Evolutionary conservation across 257 asterid species (phyloP), one percentile per base, ranked within the genome.

Genomic region (Echium plantagineum): DNA sequence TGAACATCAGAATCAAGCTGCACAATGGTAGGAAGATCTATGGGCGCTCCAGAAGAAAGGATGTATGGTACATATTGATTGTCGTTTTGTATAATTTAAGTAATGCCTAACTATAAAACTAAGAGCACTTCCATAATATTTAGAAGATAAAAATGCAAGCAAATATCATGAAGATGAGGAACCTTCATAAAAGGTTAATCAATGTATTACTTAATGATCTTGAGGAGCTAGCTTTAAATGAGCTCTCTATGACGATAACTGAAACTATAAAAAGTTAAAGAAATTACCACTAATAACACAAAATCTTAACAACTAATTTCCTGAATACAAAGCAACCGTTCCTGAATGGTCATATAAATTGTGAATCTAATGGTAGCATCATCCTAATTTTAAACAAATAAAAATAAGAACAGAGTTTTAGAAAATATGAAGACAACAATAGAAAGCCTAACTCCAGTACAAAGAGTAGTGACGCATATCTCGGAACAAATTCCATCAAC

Each of bases 1-100:
- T 65, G 88, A 64, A 84, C 76, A 66, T 82, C 89, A 54, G 85
- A 77, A 74, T 80, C 70, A 9, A 78, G 76, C 96, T 90, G 94
- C 75, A 66, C 58, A 71, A 68, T 26, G 30, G 18, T 28, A 60
- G 58, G 72, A 22, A 55, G 57, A 28, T 53, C 35, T 31, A 16
- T 24, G 24, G 66, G 28, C 51, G 47, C 35, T 20, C 24, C 15
- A 58, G 6, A 17, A 31, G 28, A 12, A 64, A 56, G n/a, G n/a
- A n/a, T n/a, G n/a, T n/a, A n/a, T n/a, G n/a, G n/a, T n/a, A n/a
- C n/a, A n/a, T n/a, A n/a, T n/a, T n/a, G n/a, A n/a, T n/a, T n/a
- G n/a, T n/a, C n/a, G n/a, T n/a, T n/a, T n/a, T n/a, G n/a, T n/a
- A 10, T 10, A 10, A 42, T 42, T 42, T 42, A 42, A 10, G 15